Evolutionary conservation across 306 rosid genomes (phyloP).

Genomic region (Acacia confusa): DNA sequence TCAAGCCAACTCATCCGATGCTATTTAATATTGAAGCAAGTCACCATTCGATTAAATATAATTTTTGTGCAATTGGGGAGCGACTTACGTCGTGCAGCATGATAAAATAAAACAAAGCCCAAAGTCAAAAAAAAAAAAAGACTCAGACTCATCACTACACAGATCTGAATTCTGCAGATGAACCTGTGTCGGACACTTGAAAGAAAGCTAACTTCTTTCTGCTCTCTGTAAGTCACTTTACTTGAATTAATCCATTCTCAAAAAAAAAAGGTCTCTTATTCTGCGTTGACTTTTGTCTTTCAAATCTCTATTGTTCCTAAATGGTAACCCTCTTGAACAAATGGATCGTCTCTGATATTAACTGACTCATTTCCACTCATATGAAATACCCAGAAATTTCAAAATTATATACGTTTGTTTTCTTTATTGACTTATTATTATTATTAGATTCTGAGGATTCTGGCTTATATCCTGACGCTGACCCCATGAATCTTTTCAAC

Average conservation of each 20-base stretch:
- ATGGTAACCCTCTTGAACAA: background rate
- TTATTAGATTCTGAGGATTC: background rate
- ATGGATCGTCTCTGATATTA: background rate
- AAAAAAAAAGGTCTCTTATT: background rate
- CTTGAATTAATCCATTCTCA: background rate
- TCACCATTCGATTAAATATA: background rate
- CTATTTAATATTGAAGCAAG: background rate
- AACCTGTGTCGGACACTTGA: background rate
- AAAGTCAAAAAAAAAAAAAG: background rate
- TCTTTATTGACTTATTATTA: background rate
- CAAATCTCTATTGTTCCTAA: background rate
- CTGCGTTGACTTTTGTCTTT: constrained; percentile 3
- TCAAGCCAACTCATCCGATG: background rate
- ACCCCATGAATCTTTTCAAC: background rate
- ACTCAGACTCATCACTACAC: background rate
- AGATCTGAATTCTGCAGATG: background rate
- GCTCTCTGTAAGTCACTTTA: constrained; percentile 25
- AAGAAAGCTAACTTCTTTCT: constrained; percentile 13
- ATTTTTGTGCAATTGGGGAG: background rate
- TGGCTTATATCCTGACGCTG: background rate
- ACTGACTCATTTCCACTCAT: background rate
- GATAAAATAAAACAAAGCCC: background rate
- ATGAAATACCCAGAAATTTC: background rate
- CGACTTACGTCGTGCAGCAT: background rate
- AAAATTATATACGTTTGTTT: background rate